These are phyloP conservation scores for Xylaria palmicola DNA, from an alignment of 495 filamentous ascomycete species.

Conservation along the genomic window DNA sequence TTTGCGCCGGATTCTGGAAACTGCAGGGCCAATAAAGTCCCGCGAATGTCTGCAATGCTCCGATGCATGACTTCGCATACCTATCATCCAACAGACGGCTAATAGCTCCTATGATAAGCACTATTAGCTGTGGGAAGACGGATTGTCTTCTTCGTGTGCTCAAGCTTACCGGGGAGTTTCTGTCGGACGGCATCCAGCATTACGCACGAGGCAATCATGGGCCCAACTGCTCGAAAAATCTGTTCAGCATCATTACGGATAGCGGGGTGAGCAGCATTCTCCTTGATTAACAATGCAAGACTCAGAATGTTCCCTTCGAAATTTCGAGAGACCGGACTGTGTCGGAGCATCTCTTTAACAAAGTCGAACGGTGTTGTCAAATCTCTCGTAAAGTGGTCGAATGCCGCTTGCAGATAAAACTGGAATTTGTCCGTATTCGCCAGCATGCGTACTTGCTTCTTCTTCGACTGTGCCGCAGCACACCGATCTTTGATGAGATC, in stretches of 20 bases:
- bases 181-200: constrained; percentile 53
- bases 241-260: constrained; percentile 26
- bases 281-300: constrained; percentile 46
- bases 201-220: constrained; percentile 55
- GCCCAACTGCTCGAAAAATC: constrained; percentile 49
- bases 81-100: constrained; percentile 29
- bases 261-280: constrained; percentile 25
- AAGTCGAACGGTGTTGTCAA: constrained; percentile 58
- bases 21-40: constrained; percentile 49
- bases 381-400: constrained; percentile 55
- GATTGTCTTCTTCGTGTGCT: neutral
- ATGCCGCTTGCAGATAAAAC: constrained; percentile 50
- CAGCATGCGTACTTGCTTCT: constrained; percentile 46
- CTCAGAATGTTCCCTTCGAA: constrained; percentile 56
- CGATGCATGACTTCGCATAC: constrained; percentile 34
- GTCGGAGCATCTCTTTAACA: constrained; percentile 45
- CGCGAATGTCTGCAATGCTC: constrained; percentile 51
- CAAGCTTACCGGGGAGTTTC: constrained; percentile 33
- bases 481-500: constrained; percentile 39
- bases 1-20: constrained; percentile 30
- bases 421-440: constrained; percentile 52
- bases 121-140: neutral
- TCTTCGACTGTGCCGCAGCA: constrained; percentile 36
- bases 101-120: constrained; percentile 29
- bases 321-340: constrained; percentile 47